A percentile compares a stretch with the other conserved stretches of the same genome.
phyloP scores from a whole-genome alignment of 1,284 basidiomycete genomes.

The Cutaneotrichosporon sp. region DNA sequence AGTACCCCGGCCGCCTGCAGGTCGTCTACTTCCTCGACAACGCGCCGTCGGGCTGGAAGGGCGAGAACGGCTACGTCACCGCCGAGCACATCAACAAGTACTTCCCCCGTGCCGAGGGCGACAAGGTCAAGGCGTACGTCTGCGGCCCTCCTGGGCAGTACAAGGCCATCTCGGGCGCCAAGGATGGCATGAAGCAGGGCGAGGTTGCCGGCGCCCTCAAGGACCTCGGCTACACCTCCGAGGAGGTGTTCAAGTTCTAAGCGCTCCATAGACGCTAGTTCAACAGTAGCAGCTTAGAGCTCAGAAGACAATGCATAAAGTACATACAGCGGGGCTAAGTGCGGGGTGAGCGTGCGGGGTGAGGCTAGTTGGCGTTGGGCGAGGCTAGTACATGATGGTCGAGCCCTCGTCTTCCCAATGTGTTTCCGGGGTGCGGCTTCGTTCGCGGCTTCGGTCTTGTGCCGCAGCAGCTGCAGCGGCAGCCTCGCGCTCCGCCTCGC shows the following conservation, averaged over 20 bases:
- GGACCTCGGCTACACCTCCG: conserved; percentile 79
- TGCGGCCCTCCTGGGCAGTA: conserved; percentile 93
- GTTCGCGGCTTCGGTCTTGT: neutral
- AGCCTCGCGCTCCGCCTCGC: conserved; percentile 3
- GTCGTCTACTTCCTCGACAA: conserved; percentile 88
- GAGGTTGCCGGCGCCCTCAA: conserved; percentile 77
- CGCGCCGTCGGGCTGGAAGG: conserved; percentile 69
- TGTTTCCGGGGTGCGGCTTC: neutral
- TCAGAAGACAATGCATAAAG: neutral
- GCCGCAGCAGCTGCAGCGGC: neutral
- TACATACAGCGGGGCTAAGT: neutral
- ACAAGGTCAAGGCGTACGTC: conserved; percentile 85
- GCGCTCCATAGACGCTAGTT: neutral
- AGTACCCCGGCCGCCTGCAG: conserved; percentile 68
- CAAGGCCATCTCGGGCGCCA: conserved; percentile 64
- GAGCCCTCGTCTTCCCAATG: neutral
- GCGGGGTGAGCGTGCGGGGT: too few species aligned
- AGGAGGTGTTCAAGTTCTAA: conserved; percentile 60
- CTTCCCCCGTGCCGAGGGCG: conserved; percentile 62
- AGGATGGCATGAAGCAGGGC: conserved; percentile 73
- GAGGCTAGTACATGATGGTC: conserved; percentile 14
- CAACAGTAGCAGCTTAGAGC: neutral
- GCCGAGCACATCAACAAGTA: conserved; percentile 71
- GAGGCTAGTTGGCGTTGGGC: too few species aligned
- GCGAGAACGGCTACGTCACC: conserved; percentile 71